Evolutionary conservation across 768 basidiomycete species (phyloP).

Genomic region (Trametopsis cervina): DNA sequence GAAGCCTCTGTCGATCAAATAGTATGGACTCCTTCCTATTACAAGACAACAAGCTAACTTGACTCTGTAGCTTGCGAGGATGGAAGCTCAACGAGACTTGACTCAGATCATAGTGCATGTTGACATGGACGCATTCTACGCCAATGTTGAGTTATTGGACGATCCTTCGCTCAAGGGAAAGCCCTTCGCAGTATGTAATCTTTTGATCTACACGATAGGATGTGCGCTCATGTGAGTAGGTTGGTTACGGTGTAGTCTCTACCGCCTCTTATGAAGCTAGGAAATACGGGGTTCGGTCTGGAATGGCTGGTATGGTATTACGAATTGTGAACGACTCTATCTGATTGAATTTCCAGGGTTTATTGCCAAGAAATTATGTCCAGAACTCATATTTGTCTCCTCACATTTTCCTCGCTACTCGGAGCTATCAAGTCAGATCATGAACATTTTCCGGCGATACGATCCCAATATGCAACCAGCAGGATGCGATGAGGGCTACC

Average conservation of each 20-base stretch:
- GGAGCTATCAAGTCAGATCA: constrained; percentile 67
- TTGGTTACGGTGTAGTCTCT: constrained; percentile 76
- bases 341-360: constrained; percentile 31
- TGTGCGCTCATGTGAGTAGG: constrained; percentile 29
- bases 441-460: constrained; percentile 59
- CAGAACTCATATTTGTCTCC: constrained; percentile 68
- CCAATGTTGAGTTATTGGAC: constrained; percentile 68
- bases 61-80: constrained; percentile 59
- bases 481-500: constrained; percentile 86
- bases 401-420: constrained; percentile 54
- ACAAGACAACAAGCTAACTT: no score
- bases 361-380: constrained; percentile 90
- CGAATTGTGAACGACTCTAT: neutral
- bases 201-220: no score
- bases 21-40: constrained; percentile 35
- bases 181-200: constrained; percentile 55
- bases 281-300: constrained; percentile 86
- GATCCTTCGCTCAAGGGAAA: constrained; percentile 61
- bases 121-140: constrained; percentile 94
- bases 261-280: constrained; percentile 93
- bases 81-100: constrained; percentile 74
- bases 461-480: constrained; percentile 71
- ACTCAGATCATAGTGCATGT: constrained; percentile 85
- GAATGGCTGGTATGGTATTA: constrained; percentile 73
- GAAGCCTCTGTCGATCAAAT: constrained; percentile 64